Conservation (phyloP, 768 basidiomycete genomes). For the Boletus edulis region DNA sequence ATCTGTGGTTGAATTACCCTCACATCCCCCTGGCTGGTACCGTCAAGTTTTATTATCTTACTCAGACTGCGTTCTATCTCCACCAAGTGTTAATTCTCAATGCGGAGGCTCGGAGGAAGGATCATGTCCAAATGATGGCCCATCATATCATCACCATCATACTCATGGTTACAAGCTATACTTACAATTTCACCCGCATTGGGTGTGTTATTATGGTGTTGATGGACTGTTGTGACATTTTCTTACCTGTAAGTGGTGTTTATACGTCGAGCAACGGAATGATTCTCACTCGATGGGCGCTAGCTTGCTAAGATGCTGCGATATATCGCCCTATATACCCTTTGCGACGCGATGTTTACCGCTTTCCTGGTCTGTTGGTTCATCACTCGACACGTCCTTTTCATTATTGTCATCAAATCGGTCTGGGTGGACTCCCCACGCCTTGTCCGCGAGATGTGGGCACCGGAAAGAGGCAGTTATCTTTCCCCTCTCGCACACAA, state of each 20-base stretch:
- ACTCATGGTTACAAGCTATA: constrained; percentile 77
- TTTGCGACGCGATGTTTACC: constrained; percentile 75
- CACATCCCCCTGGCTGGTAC: constrained; percentile 76
- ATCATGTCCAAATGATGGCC: constrained; percentile 94
- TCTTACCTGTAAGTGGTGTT: constrained; percentile 70
- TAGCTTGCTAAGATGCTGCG: constrained; percentile 93
- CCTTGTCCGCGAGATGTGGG: constrained; percentile 54
- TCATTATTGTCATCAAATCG: constrained; percentile 67
- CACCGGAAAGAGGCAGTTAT: constrained; percentile 55
- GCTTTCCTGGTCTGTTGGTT: constrained; percentile 90
- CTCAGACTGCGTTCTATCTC: constrained; percentile 83
- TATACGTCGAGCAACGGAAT: neutral
- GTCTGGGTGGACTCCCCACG: constrained; percentile 48
- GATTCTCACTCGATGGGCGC: constrained; percentile 3
- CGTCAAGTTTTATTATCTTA: constrained; percentile 87
- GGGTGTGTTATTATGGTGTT: constrained; percentile 88
- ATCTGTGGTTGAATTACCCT: constrained; percentile 81
- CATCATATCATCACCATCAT: constrained; percentile 90
- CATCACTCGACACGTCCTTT: constrained; percentile 83
- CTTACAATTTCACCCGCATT: constrained; percentile 80
- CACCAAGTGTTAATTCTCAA: constrained; percentile 93
- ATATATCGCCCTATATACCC: constrained; percentile 66
- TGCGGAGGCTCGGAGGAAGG: constrained; percentile 87
- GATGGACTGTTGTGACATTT: constrained; percentile 95
- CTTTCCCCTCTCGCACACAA: constrained; percentile 43